Evolutionary conservation across 2,329 filamentous ascomycete species (phyloP), one percentile per base, ranked within the genome.

Genomic region (Aspergillus ochraceoroseus): DNA sequence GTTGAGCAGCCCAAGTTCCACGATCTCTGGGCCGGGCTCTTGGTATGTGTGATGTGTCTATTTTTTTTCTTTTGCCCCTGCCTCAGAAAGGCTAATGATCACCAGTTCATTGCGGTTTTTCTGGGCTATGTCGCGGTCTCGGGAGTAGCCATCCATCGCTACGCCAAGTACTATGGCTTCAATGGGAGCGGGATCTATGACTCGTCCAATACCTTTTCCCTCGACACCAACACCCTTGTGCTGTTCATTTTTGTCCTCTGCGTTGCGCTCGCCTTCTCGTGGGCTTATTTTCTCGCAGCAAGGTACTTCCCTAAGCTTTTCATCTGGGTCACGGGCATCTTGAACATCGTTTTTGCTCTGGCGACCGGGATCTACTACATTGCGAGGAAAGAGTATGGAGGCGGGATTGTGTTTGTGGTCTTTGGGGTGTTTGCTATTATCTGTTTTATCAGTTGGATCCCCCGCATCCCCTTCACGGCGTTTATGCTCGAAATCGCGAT

Each of bases 301-400:
- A 79, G 87, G 40, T 68, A 77, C 32, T 90, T 90, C 51, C 88
- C 89, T 3, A 94, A 92, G 67, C 79, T 87, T 58, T 88, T 95
- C 53, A 94, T 95, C 60, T 95, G 87, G 86, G 77, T 88, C 26
- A 94, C 88, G 0, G 87, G 87, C 8, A 90, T 95, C 36, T 71
- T 94, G 41, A 94, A 95, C 63, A 84, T 95, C 55, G 69, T 83
- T 39, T 83, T 87, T 54, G 87, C 86, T 0, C 70, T 95, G n/a
- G 89, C 77, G 1, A 94, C 87, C 0, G 87, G 86, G 7, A 80
- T 90, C 37, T 94, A 88, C 66, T 94, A 94, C 72, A 77, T 95
- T 30, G 80, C 75, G 44, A 73, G 79, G 29, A 76, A 76, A 42
- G 86, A 90, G 61, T 95, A 81, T 67, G 84, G 82, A 5, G 88